A percentile compares a stretch with the other conserved stretches of the same genome.
These are phyloP conservation scores for Monilinia laxa DNA, from an alignment of 2,329 filamentous ascomycete species.

Conservation along the genomic window DNA sequence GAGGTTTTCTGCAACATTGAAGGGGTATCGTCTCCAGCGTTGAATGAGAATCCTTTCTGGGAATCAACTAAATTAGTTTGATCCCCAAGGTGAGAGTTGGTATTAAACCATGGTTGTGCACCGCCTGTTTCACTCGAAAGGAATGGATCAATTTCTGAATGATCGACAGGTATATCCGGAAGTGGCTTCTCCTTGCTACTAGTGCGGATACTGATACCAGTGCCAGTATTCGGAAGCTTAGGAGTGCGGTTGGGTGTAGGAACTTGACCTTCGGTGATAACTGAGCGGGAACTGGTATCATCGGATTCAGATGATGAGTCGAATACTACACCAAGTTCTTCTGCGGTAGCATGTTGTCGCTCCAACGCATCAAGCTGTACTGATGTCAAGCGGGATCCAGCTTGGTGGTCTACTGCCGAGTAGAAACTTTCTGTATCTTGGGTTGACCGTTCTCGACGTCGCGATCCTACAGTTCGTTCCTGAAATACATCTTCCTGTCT, in stretches of 20 bases:
- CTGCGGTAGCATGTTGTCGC: conserved; percentile 18
- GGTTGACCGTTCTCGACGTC: neutral
- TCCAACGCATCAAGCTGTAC: conserved; percentile 26
- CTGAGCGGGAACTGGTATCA: conserved; percentile 23
- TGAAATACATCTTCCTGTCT: neutral
- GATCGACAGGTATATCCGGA: conserved; percentile 22
- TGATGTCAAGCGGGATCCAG: conserved; percentile 14
- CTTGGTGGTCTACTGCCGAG: conserved; percentile 1
- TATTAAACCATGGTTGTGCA: conserved; percentile 3
- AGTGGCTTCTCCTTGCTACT: conserved; percentile 28
- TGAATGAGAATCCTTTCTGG: conserved; percentile 34
- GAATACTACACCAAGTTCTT: conserved; percentile 26
- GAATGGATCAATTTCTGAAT: neutral
- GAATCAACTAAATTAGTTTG: neutral
- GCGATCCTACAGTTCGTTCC: neutral
- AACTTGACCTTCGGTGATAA: neutral
- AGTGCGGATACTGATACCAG: neutral
- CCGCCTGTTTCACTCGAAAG: neutral
- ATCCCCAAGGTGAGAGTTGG: neutral
- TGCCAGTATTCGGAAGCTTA: neutral
- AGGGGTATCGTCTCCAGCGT: conserved; percentile 33
- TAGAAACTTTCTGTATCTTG: conserved; percentile 11
- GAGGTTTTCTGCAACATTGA: conserved; percentile 3
- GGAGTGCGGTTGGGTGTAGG: neutral
- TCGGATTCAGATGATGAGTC: conserved; percentile 29